Evolutionary conservation across 2,329 filamentous ascomycete genomes (phyloP), one percentile per base, ranked within the genome.

Genomic region (Claviceps capensis): DNA sequence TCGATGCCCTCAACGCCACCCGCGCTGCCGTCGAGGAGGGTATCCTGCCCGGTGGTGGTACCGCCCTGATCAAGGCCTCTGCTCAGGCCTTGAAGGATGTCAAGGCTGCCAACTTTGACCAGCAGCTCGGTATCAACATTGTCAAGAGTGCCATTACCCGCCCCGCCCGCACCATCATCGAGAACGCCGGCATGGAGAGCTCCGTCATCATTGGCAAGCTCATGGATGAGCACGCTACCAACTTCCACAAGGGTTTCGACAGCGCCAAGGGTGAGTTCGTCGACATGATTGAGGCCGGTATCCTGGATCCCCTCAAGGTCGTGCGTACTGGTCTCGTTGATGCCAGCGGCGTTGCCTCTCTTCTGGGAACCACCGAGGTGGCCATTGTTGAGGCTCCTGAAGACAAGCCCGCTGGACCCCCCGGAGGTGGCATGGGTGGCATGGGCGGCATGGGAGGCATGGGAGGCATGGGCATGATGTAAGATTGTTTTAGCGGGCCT

Each of bases 161-260:
- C 63, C 93, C 93, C 48, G 93, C 93, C 57, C 83, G 89, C 63
- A 94, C 83, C 57, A 98, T 98, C 59, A 88, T 98, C 56, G 93
- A 98, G 81, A 98, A 98, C 71, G 91, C 93, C 58, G 93, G 93
- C 58, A 79, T 90, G 22, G 93, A 98, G 77, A 91, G 93, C 62
- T 91, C 88, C 52, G 93, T 98, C 53, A 82, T 98, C 56, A 88
- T 98, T 65, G 93, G 93, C 70, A 98, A 98, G 83, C 86, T 98
- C 62, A 93, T 86, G 65, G 91, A 97, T 63, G 93, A 98, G 75
- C 91, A 78, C 68, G 89, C 81, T 68, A 68, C 69, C 59, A 90
- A 98, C 72, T 98, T 98, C 82, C 94, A 96, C 86, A 93, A 86
- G 78, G 93, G 93, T 59, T 98, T 88, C 75, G 88, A 98, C 80